Evolutionary conservation across 1,284 basidiomycete genomes (phyloP).

Genomic region (Pseudozyma hubeiensis): DNA sequence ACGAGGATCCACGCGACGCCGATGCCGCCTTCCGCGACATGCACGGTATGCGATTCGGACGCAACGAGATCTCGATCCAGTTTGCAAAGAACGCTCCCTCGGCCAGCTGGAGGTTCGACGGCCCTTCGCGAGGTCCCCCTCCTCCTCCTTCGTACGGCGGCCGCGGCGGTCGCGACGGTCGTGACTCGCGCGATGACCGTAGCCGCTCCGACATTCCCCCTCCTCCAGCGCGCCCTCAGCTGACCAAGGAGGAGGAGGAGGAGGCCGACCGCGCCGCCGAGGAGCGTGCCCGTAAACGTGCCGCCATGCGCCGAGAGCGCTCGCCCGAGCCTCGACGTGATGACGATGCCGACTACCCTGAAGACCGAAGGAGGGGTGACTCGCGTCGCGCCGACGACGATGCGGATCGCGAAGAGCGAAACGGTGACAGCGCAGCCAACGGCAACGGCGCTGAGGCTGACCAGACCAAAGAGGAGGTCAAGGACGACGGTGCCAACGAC

Average conservation of each 20-base stretch:
- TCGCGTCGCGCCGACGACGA: constrained; percentile 36
- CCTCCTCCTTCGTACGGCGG: constrained; percentile 45
- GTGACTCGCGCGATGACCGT: constrained; percentile 35
- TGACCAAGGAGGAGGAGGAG: constrained; percentile 43
- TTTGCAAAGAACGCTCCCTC: constrained; percentile 63
- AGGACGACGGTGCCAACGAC: constrained; percentile 11
- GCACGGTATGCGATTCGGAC: constrained; percentile 61
- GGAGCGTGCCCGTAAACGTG: constrained; percentile 46
- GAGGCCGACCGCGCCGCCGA: constrained; percentile 51
- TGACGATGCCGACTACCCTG: constrained; percentile 40
- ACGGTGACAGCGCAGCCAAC: constrained; percentile 24
- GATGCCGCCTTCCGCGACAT: constrained; percentile 61
- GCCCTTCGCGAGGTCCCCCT: constrained; percentile 44
- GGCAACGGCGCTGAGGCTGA: constrained; percentile 15
- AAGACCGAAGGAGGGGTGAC: constrained; percentile 27
- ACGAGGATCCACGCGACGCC: constrained; percentile 60
- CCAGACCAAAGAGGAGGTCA: constrained; percentile 22
- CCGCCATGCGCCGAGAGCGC: constrained; percentile 39
- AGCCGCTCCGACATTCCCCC: constrained; percentile 23
- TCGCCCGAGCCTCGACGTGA: constrained; percentile 43
- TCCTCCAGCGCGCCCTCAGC: constrained; percentile 23
- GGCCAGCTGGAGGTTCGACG: constrained; percentile 58
- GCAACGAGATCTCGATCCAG: constrained; percentile 56
- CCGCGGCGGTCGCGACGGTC: constrained; percentile 34
- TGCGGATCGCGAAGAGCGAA: constrained; percentile 28